These are phyloP conservation scores for Flaveria ramosissima DNA, from an alignment of 129 eudicot genomes.

Conservation along the genomic window DNA sequence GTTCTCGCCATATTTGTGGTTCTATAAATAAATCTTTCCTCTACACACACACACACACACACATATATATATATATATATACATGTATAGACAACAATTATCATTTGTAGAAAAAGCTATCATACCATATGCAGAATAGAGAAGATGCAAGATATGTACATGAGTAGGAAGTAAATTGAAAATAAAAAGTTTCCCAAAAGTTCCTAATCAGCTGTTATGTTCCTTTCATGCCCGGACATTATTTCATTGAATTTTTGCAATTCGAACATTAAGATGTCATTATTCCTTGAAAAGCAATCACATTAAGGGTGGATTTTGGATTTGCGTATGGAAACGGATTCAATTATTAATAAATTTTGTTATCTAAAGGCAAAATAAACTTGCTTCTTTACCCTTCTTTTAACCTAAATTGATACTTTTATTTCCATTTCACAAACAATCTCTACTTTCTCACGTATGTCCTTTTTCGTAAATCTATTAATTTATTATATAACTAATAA, in stretches of 20 bases:
- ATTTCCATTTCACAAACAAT: background rate
- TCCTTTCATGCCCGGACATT: background rate
- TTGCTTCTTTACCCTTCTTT: background rate
- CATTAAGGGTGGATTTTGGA: background rate
- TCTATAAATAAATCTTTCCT: too few relatives aligned
- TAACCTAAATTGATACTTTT: background rate
- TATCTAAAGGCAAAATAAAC: background rate
- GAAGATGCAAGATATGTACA: background rate
- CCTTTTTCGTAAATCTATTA: background rate
- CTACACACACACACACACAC: background rate
- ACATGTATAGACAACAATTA: background rate
- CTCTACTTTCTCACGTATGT: background rate
- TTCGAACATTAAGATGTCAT: background rate
- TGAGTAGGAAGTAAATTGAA: constrained; percentile 6
- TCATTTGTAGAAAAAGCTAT: background rate
- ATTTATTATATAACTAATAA: background rate
- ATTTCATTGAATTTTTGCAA: background rate
- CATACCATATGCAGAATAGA: background rate
- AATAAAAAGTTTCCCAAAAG: background rate
- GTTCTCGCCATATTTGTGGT: too few relatives aligned
- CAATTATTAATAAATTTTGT: background rate
- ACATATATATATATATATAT: background rate
- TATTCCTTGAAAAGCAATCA: constrained; percentile 17
- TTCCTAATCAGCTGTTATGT: background rate
- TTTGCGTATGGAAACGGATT: background rate